Conservation (phyloP, 2,329 filamentous ascomycete species). For the Ilyonectria robusta region DNA sequence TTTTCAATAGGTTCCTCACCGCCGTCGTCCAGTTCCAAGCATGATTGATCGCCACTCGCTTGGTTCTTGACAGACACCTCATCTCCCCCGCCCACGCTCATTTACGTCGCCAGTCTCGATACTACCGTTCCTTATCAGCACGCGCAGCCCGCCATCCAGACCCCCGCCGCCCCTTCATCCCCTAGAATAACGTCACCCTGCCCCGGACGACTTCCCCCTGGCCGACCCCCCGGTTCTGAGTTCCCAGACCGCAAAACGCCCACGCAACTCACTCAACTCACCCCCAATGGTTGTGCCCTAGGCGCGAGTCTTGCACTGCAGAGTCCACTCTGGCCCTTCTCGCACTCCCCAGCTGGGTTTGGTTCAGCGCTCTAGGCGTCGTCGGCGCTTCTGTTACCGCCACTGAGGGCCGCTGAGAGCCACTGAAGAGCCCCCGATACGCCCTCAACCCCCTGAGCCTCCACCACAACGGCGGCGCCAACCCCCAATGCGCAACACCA, state of each 20-base stretch:
- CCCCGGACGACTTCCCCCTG: conserved; percentile 36
- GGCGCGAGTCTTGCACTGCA: conserved; percentile 25
- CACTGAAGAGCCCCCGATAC: conserved; percentile 17
- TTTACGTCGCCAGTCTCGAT: conserved; percentile 11
- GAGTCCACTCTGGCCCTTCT: conserved; percentile 21
- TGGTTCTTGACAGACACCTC: conserved; percentile 38
- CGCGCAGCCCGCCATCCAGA: conserved; percentile 15
- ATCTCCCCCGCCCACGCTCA: conserved; percentile 24
- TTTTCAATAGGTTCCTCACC: conserved; percentile 5
- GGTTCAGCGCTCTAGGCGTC: conserved; percentile 11
- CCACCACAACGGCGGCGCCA: conserved; percentile 42
- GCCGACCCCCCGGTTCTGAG: conserved; percentile 17
- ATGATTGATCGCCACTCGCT: conserved; percentile 35
- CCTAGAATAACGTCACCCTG: conserved; percentile 43
- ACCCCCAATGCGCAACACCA: conserved; percentile 46
- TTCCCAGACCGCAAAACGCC: conserved; percentile 23
- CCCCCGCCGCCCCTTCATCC: conserved; percentile 28
- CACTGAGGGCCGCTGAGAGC: conserved; percentile 10
- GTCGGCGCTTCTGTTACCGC: conserved; percentile 15
- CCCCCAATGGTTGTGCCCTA: conserved; percentile 24
- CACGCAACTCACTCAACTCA: conserved; percentile 9
- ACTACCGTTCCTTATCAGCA: conserved; percentile 39
- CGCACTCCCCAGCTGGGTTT: conserved; percentile 12
- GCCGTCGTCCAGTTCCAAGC: conserved; percentile 13
- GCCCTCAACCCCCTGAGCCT: conserved; percentile 32